Base-by-base conservation (phyloP, 164 flowering plant genomes). In the Stephania yunnanensis region DNA sequence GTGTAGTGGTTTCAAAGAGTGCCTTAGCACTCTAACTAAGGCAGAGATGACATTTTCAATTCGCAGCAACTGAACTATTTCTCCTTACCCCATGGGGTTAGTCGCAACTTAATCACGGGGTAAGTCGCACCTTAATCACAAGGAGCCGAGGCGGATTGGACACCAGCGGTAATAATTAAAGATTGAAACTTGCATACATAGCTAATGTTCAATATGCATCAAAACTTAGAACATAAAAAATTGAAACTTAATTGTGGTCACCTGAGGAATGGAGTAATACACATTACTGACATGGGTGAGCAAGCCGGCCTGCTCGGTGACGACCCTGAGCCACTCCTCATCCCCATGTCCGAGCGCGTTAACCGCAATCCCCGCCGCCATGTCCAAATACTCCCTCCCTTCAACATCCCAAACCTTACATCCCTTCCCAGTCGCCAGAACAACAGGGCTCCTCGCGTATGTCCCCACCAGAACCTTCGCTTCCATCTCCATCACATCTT, bases 311-410 rank as follows among this genome's bases (percentile, higher is more conserved):
- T 93, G 97, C 42, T 91, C 86, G 3, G 72, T 74, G 25, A 95
- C 88, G 0, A 93, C 95, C 45, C 77, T 75, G 46, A 91, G 71
- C 94, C 91, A 95, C 68, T 93, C 94, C 7, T 85, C 86, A 76
- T 95, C 94, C 22, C 90, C 86, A 83, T 95, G 96, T 11, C 99
- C 99, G 22, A 95, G 88, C 0, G 97, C 91, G 82, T 95, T 93
- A 65, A 93, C 99, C 0, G 96, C 98, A 64, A 95, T 93, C 67
- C 99, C 98, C 0, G 97, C 77, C 4, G 86, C 78, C 87, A 91
- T 58, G 79, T 95, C 99, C 85, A 95, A 79, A 83, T 92, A 95
- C 81, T 93, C 97, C 75, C 81, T 71, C 83, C 99, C 98, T 42
- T 95, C 97, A 13, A 81, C 78, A 82, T 92, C 99, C 52, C 79